These are phyloP conservation scores for Leonotis leonurus DNA, from an alignment of 257 asterid species.

Conservation along the genomic window DNA sequence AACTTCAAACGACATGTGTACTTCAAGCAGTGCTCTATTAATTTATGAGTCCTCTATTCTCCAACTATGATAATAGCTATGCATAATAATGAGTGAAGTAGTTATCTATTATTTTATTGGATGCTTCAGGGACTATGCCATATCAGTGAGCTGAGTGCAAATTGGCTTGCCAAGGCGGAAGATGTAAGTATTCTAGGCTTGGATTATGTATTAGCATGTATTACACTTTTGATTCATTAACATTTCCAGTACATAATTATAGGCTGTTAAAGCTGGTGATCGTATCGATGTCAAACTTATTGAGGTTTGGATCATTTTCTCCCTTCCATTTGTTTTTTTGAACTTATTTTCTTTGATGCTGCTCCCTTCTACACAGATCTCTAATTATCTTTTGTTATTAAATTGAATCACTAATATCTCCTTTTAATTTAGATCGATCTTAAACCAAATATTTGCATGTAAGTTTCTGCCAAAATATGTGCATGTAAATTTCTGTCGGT, in stretches of 20 bases:
- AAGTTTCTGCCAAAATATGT: neutral
- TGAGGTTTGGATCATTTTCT: conserved; percentile 51
- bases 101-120: neutral
- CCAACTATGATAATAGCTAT: neutral
- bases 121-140: conserved; percentile 82
- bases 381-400: neutral
- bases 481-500: neutral
- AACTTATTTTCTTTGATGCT: neutral
- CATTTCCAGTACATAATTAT: conserved; percentile 18
- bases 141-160: conserved; percentile 83
- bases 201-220: neutral
- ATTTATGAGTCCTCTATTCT: neutral
- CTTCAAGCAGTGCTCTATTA: neutral
- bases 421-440: neutral
- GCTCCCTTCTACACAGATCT: neutral
- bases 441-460: neutral
- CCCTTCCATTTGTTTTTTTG: conserved; percentile 4
- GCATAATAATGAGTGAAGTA: neutral
- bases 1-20: conserved; percentile 4
- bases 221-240: conserved; percentile 13
- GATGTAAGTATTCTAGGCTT: conserved; percentile 54
- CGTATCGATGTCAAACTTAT: conserved; percentile 90
- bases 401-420: neutral
- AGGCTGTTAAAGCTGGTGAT: conserved; percentile 93
- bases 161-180: conserved; percentile 91